Evolutionary conservation across 2,329 filamentous ascomycete genomes (phyloP).

Genomic region (Bipolaris sorokiniana): DNA sequence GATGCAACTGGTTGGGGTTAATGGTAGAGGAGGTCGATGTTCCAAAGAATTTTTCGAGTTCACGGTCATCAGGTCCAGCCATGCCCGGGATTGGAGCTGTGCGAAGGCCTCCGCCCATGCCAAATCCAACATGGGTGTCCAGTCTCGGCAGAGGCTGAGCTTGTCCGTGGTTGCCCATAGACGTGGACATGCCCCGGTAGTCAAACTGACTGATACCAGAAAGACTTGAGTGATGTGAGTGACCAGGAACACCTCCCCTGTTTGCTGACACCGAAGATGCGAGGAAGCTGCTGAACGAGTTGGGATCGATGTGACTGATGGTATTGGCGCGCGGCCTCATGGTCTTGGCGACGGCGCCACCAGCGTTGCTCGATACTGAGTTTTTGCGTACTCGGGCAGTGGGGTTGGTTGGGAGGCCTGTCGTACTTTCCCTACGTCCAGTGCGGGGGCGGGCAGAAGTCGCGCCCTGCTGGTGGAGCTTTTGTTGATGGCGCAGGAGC

Average conservation of each 20-base stretch:
- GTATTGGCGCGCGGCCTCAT: conserved; percentile 94
- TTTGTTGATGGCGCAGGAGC: conserved; percentile 94
- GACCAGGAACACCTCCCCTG: conserved; percentile 57
- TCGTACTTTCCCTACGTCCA: conserved; percentile 81
- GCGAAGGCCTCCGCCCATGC: conserved; percentile 71
- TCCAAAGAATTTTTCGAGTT: conserved; percentile 74
- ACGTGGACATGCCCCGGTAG: conserved; percentile 74
- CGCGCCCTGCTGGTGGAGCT: conserved; percentile 91
- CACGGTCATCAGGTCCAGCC: conserved; percentile 65
- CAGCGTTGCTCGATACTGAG: conserved; percentile 72
- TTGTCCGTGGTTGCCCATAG: conserved; percentile 69
- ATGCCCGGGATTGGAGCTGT: conserved; percentile 68
- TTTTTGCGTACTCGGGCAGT: conserved; percentile 86
- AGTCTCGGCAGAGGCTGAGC: conserved; percentile 77
- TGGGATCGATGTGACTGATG: conserved; percentile 87
- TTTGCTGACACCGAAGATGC: conserved; percentile 58
- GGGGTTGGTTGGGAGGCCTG: conserved; percentile 71
- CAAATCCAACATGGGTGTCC: conserved; percentile 77
- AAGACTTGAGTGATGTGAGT: conserved; percentile 77
- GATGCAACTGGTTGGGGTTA: conserved; percentile 76
- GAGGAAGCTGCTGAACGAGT: conserved; percentile 66
- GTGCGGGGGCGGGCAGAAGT: conserved; percentile 86
- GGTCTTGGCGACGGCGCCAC: conserved; percentile 55
- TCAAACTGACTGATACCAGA: conserved; percentile 69
- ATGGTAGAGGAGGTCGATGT: conserved; percentile 62